Evolutionary conservation across 805 yeast genomes (phyloP).

Genomic region (Torulaspora franciscae): DNA sequence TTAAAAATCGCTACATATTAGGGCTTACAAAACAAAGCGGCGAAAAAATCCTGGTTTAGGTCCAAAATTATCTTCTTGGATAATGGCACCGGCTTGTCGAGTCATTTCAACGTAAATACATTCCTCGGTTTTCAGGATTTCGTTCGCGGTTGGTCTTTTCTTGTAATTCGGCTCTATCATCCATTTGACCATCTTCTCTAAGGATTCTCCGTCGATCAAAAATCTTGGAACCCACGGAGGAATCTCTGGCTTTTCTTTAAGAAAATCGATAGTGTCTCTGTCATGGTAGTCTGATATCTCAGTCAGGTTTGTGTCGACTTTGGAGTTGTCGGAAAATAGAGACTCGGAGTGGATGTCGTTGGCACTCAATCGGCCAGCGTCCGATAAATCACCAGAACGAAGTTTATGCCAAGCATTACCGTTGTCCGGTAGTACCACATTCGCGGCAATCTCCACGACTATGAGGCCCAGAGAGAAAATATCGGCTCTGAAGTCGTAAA

Average conservation of each 20-base stretch:
- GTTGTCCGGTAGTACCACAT: slow-evolving; percentile 89
- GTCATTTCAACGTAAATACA: slow-evolving; percentile 71
- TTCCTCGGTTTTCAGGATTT: slow-evolving; percentile 66
- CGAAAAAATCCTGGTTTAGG: slow-evolving; percentile 54
- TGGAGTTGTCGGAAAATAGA: slow-evolving; percentile 28
- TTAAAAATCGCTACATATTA: background rate
- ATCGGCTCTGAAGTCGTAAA: slow-evolving; percentile 89
- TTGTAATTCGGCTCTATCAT: slow-evolving; percentile 85
- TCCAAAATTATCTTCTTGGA: slow-evolving; percentile 94
- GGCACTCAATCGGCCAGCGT: slow-evolving; percentile 82
- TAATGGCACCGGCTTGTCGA: slow-evolving; percentile 87
- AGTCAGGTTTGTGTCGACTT: slow-evolving; percentile 29
- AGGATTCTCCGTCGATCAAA: slow-evolving; percentile 62
- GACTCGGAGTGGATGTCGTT: slow-evolving; percentile 50
- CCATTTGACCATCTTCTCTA: slow-evolving; percentile 77
- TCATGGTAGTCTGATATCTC: slow-evolving; percentile 25
- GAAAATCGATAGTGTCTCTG: slow-evolving; percentile 8
- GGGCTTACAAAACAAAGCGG: slow-evolving; percentile 2
- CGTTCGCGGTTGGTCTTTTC: slow-evolving; percentile 73
- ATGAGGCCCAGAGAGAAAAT: slow-evolving; percentile 91
- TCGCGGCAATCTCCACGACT: slow-evolving; percentile 93
- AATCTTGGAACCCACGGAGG: slow-evolving; percentile 89
- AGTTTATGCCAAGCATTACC: slow-evolving; percentile 96
- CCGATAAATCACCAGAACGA: slow-evolving; percentile 90
- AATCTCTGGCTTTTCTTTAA: slow-evolving; percentile 30